Conservation (phyloP, 108 stramenopile genomes). For the Nitzschia sp. region DNA sequence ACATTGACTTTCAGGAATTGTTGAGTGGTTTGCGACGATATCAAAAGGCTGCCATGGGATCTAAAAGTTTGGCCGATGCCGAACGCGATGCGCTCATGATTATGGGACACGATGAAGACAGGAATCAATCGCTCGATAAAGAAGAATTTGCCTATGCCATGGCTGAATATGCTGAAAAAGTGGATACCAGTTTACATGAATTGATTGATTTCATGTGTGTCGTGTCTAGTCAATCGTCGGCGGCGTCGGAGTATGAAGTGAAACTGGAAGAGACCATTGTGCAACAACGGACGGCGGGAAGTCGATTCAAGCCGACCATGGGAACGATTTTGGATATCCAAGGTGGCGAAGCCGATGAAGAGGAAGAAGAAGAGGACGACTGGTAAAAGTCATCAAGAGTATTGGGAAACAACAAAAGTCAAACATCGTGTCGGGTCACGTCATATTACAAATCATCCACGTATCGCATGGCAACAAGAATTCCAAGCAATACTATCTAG, state of each 20-base stretch:
- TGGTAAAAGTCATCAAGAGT: too few relatives aligned
- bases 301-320: constrained; percentile 9
- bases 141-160: constrained; percentile 49
- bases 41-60: constrained; percentile 22
- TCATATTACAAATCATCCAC: too few relatives aligned
- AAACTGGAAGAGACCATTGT: constrained; percentile 8
- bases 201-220: constrained; percentile 55
- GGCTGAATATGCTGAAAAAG: constrained; percentile 39
- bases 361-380: constrained; percentile 37
- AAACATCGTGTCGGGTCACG: too few relatives aligned
- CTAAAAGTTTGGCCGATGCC: constrained; percentile 3
- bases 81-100: constrained; percentile 37
- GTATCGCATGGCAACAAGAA: too few relatives aligned
- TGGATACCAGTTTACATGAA: constrained; percentile 32
- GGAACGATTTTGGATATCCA: constrained; percentile 36
- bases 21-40: constrained; percentile 37
- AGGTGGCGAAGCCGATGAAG: constrained; percentile 29
- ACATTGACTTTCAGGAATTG: constrained; percentile 49
- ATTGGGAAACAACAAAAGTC: too few relatives aligned
- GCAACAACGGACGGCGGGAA: not conserved
- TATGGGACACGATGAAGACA: constrained; percentile 43
- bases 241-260: constrained; percentile 31
- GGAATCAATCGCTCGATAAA: constrained; percentile 39
- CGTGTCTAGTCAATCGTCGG: constrained; percentile 23
- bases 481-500: too few relatives aligned